Base-by-base conservation (phyloP, 1,139 yeast species). In the Kazachstania sp. region DNA sequence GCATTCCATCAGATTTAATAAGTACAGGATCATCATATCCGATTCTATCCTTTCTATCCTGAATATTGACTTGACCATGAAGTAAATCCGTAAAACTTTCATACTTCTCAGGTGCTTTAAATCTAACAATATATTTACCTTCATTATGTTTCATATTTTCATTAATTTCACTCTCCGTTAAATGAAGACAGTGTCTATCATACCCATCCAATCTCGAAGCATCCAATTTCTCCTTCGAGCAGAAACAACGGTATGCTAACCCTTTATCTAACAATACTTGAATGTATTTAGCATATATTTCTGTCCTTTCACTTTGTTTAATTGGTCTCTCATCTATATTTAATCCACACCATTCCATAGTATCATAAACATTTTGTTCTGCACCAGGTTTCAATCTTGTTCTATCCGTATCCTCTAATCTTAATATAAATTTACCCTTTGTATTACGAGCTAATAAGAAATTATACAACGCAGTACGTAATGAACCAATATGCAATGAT, bases 351-450 rank as follows among this genome's bases (percentile, higher is more conserved):
- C 96, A 87, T 49, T 72, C 66, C 47, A 92, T 69, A 2, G 90
- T 77, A 6, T 82, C 78, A 60, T 85, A 86, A 11, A 92, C 81
- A 57, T 84, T 83, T 51, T 79, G 65, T 59, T 88, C 97, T 0
- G 98, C 97, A 11, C 86, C 95, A 5, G 71, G 67, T 1, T 86
- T 86, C 45, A 86, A 66, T 51, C 99, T 68, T 30, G 77, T 79
- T 57, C 75, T 87, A 64, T 92, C 99, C 0, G 99, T 92, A 58
- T 92, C 98, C 63, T 92, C 99, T 18, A 92, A 66, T 40, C 99
- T 73, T 19, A 92, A 66, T 4, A 94, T 55, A 58, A 92, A 92
- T 55, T 78, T 77, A 0, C 98, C 98, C 0, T 79, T 78, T 0
- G 96, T 86, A 49, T 77, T 75, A 55, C 73, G 79, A 0, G 98